phyloP scores from a whole-genome alignment of 2,329 filamentous ascomycete genomes.

The Pyrenochaeta sp. region DNA sequence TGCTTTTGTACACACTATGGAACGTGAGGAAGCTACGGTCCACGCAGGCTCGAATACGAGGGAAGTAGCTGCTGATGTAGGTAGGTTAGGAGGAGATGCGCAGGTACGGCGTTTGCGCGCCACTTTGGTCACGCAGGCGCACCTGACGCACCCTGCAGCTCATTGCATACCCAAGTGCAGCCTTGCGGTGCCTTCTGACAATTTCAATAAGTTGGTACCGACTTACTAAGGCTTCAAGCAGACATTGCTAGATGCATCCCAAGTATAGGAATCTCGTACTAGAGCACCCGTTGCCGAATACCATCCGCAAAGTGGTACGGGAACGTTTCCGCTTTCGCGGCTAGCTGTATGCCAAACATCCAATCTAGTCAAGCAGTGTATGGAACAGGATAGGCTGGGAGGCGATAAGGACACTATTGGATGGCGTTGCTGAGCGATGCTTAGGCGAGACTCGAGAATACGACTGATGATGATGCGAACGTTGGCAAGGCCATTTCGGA shows the following conservation, averaged over 20 bases:
- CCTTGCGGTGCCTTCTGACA: not conserved
- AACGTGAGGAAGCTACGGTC: not conserved
- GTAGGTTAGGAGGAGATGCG: too few relatives aligned
- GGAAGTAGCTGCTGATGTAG: not conserved
- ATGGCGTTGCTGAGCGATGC: conserved; percentile 11
- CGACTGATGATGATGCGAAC: not conserved
- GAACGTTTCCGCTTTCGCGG: not conserved
- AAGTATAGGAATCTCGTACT: not conserved
- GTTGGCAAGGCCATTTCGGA: conserved; percentile 3
- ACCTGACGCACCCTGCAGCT: not conserved
- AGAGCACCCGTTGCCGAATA: not conserved
- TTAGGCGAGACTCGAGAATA: conserved; percentile 13
- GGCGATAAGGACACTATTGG: not conserved
- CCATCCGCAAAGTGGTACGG: not conserved
- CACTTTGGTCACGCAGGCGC: not conserved
- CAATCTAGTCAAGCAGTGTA: not conserved
- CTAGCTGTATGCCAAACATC: not conserved
- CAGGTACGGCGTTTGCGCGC: not conserved
- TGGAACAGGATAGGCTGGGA: not conserved
- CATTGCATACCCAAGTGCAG: not conserved
- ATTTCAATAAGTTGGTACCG: not conserved
- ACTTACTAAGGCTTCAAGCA: not conserved
- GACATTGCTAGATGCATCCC: not conserved
- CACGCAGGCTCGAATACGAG: not conserved
- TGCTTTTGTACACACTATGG: not conserved